Evolutionary conservation across 495 filamentous ascomycete genomes (phyloP), one percentile per base, ranked within the genome.

Genomic region (Darksidea phi): DNA sequence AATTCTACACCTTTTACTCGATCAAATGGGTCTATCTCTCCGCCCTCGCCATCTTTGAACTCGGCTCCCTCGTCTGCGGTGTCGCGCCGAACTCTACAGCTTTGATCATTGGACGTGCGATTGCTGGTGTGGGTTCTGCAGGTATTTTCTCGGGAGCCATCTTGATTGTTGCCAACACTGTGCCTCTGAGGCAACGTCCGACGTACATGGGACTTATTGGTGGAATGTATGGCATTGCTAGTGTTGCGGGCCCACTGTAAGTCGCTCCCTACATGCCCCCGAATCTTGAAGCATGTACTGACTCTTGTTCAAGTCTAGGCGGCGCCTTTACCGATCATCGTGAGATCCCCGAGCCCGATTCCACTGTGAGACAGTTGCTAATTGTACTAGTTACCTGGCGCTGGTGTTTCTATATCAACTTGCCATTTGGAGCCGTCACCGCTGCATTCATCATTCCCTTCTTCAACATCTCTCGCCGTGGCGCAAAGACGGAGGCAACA

Each of bases 361-460:
- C n/a, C n/a, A n/a, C n/a, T n/a, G n/a, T n/a, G n/a, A n/a, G n/a
- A n/a, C n/a, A n/a, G n/a, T n/a, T n/a, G n/a, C n/a, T n/a, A n/a
- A n/a, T n/a, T n/a, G n/a, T n/a, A n/a, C n/a, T n/a, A n/a, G n/a
- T 74, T 1, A 66, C 69, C 17, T 74, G 72, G 72, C 51, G 72
- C 2, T 73, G 71, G 72, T 74, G 72, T 55, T 75, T 75, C 64
- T 77, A 75, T 54, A 77, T 77, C 72, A 77, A 76, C 54, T 59
- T 77, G 1, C 73, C 73, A 1, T 71, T 77, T 42, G 75, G 75
- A 25, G 73, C 68, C 8, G 59, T 76, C 46, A 71, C 72, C 11
- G 58, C 67, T n/a, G 42, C 61, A 3, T 74, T 77, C 62, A 71
- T 75, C 58, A 57, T 73, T 50, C 52, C 73, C 54, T 73, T 76